phyloP scores from a whole-genome alignment of 208 protist species.

The Leishmania turanica region DNA sequence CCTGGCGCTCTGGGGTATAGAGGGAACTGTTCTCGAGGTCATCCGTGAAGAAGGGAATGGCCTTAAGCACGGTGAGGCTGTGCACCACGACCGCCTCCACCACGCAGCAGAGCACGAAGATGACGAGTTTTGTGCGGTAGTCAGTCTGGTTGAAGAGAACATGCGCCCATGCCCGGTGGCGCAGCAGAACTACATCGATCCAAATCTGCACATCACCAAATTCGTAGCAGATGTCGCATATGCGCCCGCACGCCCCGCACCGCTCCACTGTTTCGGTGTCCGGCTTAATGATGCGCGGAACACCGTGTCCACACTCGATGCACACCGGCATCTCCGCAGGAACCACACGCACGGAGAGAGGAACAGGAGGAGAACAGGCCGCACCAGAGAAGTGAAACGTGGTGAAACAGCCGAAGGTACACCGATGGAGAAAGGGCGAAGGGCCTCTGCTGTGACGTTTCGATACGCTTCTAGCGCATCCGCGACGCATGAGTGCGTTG shows the following conservation, averaged over 20 bases:
- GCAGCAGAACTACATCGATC: conserved; percentile 77
- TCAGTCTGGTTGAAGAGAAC: conserved; percentile 67
- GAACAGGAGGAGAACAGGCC: not conserved
- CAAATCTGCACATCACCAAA: conserved; percentile 74
- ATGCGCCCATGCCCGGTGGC: conserved; percentile 73
- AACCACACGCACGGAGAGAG: conserved; percentile 7
- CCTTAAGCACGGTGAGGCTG: conserved; percentile 42
- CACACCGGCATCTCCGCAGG: conserved; percentile 68
- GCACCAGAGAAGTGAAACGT: not conserved
- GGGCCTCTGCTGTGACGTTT: not conserved
- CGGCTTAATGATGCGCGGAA: conserved; percentile 62
- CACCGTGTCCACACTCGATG: conserved; percentile 63
- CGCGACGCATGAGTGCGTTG: not conserved
- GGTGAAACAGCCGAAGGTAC: not conserved
- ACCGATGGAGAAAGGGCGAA: not conserved
- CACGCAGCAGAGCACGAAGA: conserved; percentile 53
- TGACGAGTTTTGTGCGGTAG: conserved; percentile 13
- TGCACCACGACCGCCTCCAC: conserved; percentile 79
- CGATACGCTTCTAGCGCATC: not conserved
- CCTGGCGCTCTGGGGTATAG: conserved; percentile 21
- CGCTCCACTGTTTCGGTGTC: conserved; percentile 77
- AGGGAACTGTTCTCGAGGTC: conserved; percentile 10
- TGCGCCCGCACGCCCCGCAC: conserved; percentile 57
- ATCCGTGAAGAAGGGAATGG: conserved; percentile 15
- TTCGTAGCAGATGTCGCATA: conserved; percentile 79